phyloP scores from a whole-genome alignment of 169 alveolate genomes.

The Cryptosporidium ryanae region DNA sequence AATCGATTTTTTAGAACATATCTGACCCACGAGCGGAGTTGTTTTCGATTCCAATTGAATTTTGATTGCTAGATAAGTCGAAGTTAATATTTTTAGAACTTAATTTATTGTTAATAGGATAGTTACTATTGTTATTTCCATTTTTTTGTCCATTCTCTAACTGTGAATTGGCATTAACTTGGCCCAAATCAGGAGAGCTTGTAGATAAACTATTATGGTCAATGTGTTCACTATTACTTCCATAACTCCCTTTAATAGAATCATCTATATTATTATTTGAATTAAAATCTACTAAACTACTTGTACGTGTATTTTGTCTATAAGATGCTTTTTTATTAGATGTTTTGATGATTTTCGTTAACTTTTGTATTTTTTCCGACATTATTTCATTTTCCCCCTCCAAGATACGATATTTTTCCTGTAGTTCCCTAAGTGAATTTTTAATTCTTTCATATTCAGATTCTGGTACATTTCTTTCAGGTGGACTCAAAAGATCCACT shows the following conservation, averaged over 20 bases:
- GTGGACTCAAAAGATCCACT: slow-evolving; percentile 65
- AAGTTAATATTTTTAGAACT: slow-evolving; percentile 2
- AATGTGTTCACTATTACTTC: neutral
- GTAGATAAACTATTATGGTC: neutral
- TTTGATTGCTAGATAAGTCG: neutral
- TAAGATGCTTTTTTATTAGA: slow-evolving; percentile 10
- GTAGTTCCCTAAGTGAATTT: slow-evolving; percentile 29
- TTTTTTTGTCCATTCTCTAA: neutral
- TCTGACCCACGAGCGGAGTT: neutral
- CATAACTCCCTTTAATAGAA: slow-evolving; percentile 10
- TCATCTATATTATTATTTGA: neutral
- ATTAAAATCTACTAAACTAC: slow-evolving; percentile 34
- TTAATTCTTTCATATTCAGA: slow-evolving; percentile 65
- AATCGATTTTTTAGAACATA: no score
- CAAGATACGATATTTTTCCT: slow-evolving; percentile 49
- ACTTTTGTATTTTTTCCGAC: slow-evolving; percentile 58
- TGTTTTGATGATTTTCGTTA: slow-evolving; percentile 27
- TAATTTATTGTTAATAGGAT: neutral
- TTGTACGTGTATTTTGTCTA: slow-evolving; percentile 54
- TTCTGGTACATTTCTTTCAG: slow-evolving; percentile 72
- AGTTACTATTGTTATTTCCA: neutral
- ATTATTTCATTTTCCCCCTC: slow-evolving; percentile 60
- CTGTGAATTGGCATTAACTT: neutral
- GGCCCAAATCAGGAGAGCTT: neutral
- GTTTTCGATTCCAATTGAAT: neutral